phyloP scores from a whole-genome alignment of 495 filamentous ascomycete genomes.

The Lasiosphaeria hispida region DNA sequence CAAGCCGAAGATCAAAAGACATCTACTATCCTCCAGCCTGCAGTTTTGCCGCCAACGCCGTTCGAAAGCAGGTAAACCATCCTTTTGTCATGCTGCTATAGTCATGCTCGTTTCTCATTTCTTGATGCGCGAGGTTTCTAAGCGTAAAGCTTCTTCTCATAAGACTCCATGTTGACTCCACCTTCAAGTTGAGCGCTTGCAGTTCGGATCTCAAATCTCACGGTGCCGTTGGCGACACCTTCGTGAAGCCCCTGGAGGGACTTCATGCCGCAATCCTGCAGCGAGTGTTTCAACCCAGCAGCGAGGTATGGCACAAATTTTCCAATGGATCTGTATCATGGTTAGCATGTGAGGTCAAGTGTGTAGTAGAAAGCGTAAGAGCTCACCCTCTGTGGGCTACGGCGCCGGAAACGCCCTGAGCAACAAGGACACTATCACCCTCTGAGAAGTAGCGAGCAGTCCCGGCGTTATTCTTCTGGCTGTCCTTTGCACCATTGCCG shows the following conservation, averaged over 20 bases:
- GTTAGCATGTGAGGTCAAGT: conserved; percentile 20
- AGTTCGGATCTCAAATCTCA: conserved; percentile 91
- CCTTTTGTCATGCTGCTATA: not conserved
- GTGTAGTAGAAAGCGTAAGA: not conserved
- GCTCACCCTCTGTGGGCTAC: conserved; percentile 56
- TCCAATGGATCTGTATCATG: conserved; percentile 59
- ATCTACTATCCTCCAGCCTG: not conserved
- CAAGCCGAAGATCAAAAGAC: not conserved
- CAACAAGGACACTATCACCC: conserved; percentile 88
- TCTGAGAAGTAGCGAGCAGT: conserved; percentile 99
- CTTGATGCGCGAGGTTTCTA: conserved; percentile 39
- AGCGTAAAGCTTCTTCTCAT: conserved; percentile 98
- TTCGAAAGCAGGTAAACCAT: conserved; percentile 4
- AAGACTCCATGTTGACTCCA: conserved; percentile 95
- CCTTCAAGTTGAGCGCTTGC: conserved; percentile 94
- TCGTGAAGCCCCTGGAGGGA: conserved; percentile 74
- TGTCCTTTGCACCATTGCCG: conserved; percentile 60
- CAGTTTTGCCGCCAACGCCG: conserved; percentile 15
- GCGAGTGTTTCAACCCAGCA: conserved; percentile 91
- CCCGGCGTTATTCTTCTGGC: conserved; percentile 88
- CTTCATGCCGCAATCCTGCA: conserved; percentile 90
- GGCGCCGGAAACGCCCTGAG: conserved; percentile 85
- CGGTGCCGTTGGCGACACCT: conserved; percentile 68
- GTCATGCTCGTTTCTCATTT: conserved; percentile 13
- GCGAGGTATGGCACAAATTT: conserved; percentile 96